Conservation (phyloP, 306 rosid genomes). For the Alnus glutinosa region DNA sequence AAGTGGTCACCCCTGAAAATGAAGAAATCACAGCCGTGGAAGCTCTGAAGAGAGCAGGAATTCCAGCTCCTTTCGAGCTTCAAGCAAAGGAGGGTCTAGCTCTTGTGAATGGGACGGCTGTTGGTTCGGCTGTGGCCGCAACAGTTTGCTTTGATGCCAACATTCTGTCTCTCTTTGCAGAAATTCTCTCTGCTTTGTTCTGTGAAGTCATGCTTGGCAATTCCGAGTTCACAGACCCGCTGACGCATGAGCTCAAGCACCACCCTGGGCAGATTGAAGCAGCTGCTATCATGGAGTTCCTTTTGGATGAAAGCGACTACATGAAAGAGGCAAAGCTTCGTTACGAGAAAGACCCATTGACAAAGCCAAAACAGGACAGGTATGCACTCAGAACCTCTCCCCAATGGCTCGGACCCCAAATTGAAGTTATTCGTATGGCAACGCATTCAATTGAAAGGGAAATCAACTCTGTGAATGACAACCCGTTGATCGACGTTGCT, state of each 20-base stretch:
- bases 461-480: slow-evolving; percentile 41
- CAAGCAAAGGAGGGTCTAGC: slow-evolving; percentile 46
- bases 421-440: slow-evolving; percentile 40
- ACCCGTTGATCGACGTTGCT: slow-evolving; percentile 37
- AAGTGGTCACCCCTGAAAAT: slow-evolving; percentile 22
- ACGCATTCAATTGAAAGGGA: slow-evolving; percentile 42
- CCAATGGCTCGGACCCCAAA: slow-evolving; percentile 45
- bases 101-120: slow-evolving; percentile 42
- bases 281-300: slow-evolving; percentile 37
- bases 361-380: slow-evolving; percentile 43
- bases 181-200: slow-evolving; percentile 34
- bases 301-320: slow-evolving; percentile 28
- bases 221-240: slow-evolving; percentile 36
- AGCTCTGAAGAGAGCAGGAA: slow-evolving; percentile 36
- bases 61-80: slow-evolving; percentile 34
- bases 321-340: slow-evolving; percentile 37
- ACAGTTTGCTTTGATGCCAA: slow-evolving; percentile 42
- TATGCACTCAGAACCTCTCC: slow-evolving; percentile 43
- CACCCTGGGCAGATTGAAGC: slow-evolving; percentile 48
- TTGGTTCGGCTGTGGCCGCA: slow-evolving; percentile 38
- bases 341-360: slow-evolving; percentile 32
- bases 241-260: slow-evolving; percentile 42
- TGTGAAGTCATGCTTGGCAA: slow-evolving; percentile 41
- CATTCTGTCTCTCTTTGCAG: slow-evolving; percentile 28
- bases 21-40: slow-evolving; percentile 30